phyloP scores from a whole-genome alignment of 371 early-diverging fungal genomes.

The Actinomortierella wolfii region DNA sequence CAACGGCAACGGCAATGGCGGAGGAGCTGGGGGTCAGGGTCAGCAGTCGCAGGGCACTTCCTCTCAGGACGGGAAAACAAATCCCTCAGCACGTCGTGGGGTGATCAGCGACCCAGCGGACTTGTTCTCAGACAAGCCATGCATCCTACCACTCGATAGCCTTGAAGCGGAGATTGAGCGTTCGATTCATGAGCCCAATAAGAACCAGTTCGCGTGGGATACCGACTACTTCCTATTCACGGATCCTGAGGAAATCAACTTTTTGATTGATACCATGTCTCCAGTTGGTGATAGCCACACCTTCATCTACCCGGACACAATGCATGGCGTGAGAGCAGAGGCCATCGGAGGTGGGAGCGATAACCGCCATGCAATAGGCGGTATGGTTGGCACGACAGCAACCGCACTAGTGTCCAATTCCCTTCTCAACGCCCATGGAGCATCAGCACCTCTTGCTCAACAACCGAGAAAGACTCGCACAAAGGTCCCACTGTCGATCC shows the following conservation, averaged over 20 bases:
- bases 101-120: constrained; percentile 38
- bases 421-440: not conserved
- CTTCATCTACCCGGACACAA: constrained; percentile 30
- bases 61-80: no score
- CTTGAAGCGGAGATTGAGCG: constrained; percentile 52
- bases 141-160: constrained; percentile 59
- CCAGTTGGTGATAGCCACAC: no score
- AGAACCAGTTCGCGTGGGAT: constrained; percentile 63
- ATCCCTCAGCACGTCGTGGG: no score
- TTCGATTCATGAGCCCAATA: constrained; percentile 51
- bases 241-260: constrained; percentile 70
- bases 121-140: constrained; percentile 58
- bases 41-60: no score
- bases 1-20: not conserved
- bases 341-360: no score
- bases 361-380: no score
- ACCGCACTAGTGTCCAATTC: no score
- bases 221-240: constrained; percentile 65
- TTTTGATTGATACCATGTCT: constrained; percentile 49
- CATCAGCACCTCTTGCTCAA: constrained; percentile 21
- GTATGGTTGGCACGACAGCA: no score
- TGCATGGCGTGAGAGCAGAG: constrained; percentile 1
- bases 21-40: constrained; percentile 12
- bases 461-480: constrained; percentile 37
- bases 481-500: constrained; percentile 56